phyloP scores from a whole-genome alignment of 768 basidiomycete species.

The Mycena indigotica region DNA sequence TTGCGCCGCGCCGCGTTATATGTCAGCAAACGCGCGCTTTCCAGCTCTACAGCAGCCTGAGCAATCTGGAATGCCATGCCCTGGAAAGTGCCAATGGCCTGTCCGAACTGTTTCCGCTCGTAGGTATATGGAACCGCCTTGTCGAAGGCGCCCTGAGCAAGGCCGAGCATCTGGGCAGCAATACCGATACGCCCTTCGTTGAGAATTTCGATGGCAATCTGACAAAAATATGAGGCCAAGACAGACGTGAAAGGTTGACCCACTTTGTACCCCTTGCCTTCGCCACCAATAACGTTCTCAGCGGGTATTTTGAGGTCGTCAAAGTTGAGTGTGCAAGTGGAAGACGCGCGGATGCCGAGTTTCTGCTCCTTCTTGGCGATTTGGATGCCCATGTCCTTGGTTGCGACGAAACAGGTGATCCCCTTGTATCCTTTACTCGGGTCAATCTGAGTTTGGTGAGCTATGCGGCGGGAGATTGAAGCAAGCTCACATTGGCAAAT shows the following conservation, averaged over 20 bases:
- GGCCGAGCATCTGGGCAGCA: conserved; percentile 97
- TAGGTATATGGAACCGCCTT: conserved; percentile 95
- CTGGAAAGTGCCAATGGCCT: conserved; percentile 92
- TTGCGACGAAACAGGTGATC: conserved; percentile 96
- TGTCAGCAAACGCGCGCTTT: conserved; percentile 85
- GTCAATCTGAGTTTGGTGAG: conserved; percentile 53
- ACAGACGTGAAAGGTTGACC: conserved; percentile 27
- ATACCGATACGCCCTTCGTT: conserved; percentile 98
- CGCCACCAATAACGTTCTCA: conserved; percentile 90
- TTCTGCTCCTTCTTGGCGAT: conserved; percentile 99
- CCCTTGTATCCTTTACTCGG: conserved; percentile 97
- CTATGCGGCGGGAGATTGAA: background rate
- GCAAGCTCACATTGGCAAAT: conserved; percentile 80
- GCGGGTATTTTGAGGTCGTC: conserved; percentile 85
- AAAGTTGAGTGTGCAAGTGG: conserved; percentile 92
- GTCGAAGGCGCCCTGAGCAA: conserved; percentile 96
- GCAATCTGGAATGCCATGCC: conserved; percentile 96
- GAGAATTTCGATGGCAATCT: conserved; percentile 94
- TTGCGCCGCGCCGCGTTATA: conserved; percentile 96
- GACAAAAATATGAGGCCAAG: background rate
- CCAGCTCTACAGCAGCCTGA: conserved; percentile 85
- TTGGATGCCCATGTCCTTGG: conserved; percentile 94
- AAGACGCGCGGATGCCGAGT: conserved; percentile 93
- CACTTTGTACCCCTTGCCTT: conserved; percentile 93
- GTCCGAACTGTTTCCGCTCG: conserved; percentile 92